Conservation (phyloP, 2,329 filamentous ascomycete species). For the Alternaria consortialis region DNA sequence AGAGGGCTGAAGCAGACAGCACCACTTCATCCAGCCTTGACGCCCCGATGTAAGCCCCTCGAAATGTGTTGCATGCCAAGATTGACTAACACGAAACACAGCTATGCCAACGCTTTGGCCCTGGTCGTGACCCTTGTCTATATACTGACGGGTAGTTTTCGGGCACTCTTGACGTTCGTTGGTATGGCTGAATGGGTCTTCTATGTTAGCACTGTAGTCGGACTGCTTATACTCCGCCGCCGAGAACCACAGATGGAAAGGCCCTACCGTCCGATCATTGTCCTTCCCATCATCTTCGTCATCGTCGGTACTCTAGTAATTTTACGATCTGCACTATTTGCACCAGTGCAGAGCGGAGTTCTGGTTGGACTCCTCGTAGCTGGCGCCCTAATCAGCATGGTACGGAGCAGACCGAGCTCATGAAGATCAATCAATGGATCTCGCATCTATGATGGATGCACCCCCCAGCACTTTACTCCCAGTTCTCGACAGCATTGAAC, state of each 20-base stretch:
- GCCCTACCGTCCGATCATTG: conserved; percentile 64
- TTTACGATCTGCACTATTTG: conserved; percentile 66
- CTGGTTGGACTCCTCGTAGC: conserved; percentile 62
- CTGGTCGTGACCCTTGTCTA: conserved; percentile 60
- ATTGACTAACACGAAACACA: conserved; percentile 25
- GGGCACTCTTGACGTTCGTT: conserved; percentile 65
- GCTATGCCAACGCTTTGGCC: conserved; percentile 41
- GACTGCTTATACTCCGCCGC: conserved; percentile 65
- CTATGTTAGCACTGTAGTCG: conserved; percentile 70
- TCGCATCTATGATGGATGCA: neutral
- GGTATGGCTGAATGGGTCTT: conserved; percentile 63
- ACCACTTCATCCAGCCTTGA: conserved; percentile 30
- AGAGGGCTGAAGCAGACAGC: conserved; percentile 8
- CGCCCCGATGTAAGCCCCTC: conserved; percentile 43
- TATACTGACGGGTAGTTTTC: conserved; percentile 68
- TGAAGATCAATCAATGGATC: neutral
- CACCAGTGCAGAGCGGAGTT: conserved; percentile 62
- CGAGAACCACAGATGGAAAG: conserved; percentile 64
- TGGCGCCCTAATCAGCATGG: conserved; percentile 54
- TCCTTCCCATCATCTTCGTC: conserved; percentile 63
- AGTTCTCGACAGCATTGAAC: neutral
- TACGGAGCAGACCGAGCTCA: conserved; percentile 25
- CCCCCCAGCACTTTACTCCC: neutral
- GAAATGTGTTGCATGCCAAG: neutral
- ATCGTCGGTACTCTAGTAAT: conserved; percentile 69